These are phyloP conservation scores for Vitis riparia DNA, from an alignment of 164 flowering plant species.

Conservation along the genomic window DNA sequence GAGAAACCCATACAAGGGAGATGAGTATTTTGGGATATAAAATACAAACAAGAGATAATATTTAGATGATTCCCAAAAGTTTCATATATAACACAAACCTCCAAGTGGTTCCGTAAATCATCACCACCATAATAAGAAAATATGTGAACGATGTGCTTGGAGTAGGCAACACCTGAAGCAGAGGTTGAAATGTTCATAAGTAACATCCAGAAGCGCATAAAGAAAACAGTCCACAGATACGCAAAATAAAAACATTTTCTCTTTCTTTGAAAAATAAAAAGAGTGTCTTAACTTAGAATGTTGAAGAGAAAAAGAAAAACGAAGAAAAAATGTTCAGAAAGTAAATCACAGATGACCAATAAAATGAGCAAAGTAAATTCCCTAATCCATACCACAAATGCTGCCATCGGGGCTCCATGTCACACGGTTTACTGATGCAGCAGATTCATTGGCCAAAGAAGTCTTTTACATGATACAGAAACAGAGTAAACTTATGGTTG, in stretches of 20 bases:
- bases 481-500: not conserved
- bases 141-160: slow-evolving; percentile 35
- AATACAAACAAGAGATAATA: too few relatives aligned
- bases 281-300: too few relatives aligned
- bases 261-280: too few relatives aligned
- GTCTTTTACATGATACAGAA: slow-evolving; percentile 1
- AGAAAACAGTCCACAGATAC: too few relatives aligned
- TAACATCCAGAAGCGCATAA: too few relatives aligned
- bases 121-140: slow-evolving; percentile 34
- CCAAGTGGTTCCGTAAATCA: slow-evolving; percentile 32
- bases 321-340: not conserved
- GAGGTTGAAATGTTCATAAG: not conserved
- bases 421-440: slow-evolving; percentile 31
- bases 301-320: too few relatives aligned
- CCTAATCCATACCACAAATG: slow-evolving; percentile 24
- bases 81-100: slow-evolving; percentile 18
- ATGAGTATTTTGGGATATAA: too few relatives aligned
- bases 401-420: slow-evolving; percentile 34
- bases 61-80: not conserved
- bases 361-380: not conserved
- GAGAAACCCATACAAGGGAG: too few relatives aligned
- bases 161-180: slow-evolving; percentile 32
- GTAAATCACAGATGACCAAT: not conserved
- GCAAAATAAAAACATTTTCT: too few relatives aligned
- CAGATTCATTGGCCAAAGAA: slow-evolving; percentile 19